phyloP scores from a whole-genome alignment of 805 yeast species.

The Brettanomyces bruxellensis region DNA sequence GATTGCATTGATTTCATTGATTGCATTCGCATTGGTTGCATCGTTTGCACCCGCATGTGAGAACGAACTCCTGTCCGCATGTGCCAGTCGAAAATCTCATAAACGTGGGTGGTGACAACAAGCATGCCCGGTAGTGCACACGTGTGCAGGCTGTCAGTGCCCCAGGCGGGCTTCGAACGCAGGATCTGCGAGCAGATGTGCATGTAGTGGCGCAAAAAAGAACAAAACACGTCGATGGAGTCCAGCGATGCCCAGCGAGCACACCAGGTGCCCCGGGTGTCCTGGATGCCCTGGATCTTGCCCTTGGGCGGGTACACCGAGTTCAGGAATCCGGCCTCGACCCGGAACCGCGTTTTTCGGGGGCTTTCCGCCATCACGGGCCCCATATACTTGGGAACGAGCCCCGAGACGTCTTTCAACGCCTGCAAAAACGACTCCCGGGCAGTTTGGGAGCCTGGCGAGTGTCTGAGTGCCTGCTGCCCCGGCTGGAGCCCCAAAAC shows the following conservation, averaged over 20 bases:
- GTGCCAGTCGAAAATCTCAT: constrained; percentile 27
- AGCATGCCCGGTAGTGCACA: constrained; percentile 36
- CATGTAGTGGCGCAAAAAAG: constrained; percentile 54
- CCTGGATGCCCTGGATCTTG: constrained; percentile 36
- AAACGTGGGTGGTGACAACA: constrained; percentile 36
- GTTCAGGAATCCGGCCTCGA: constrained; percentile 24
- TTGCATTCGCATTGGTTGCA: constrained; percentile 1
- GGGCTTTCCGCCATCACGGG: constrained; percentile 16
- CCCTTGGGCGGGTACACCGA: constrained; percentile 31
- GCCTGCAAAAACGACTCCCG: constrained; percentile 1
- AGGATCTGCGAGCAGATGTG: constrained; percentile 20
- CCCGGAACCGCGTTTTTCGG: constrained; percentile 17
- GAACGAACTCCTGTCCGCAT: background rate
- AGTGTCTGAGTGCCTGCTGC: background rate
- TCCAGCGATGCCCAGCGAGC: constrained; percentile 50
- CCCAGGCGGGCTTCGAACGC: constrained; percentile 7
- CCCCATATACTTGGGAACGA: constrained; percentile 18
- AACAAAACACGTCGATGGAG: constrained; percentile 44
- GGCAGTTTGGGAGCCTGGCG: background rate
- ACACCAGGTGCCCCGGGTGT: constrained; percentile 57
- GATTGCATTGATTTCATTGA: no score
- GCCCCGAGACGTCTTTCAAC: constrained; percentile 6
- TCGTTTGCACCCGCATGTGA: background rate
- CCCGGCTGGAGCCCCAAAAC: constrained; percentile 6
- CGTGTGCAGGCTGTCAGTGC: constrained; percentile 8